These are phyloP conservation scores for Buddleja alternifolia DNA, from an alignment of 257 asterid species.

Conservation along the genomic window DNA sequence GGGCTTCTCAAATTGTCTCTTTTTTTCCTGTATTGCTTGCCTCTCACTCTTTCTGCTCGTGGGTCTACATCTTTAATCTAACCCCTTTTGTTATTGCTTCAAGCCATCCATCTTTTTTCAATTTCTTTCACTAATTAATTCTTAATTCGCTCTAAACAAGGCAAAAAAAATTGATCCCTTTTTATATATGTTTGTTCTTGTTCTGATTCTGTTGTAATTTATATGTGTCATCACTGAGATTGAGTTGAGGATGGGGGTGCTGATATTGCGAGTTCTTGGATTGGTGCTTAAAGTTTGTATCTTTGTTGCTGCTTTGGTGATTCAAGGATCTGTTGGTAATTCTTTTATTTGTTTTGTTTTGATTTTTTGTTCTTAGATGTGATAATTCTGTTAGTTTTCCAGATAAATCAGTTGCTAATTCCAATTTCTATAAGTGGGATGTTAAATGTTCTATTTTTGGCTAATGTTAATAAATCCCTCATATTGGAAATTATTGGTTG, in stretches of 20 bases:
- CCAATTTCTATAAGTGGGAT: slow-evolving; percentile 13
- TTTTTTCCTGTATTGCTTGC: slow-evolving; percentile 54
- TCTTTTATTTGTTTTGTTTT: slow-evolving; percentile 27
- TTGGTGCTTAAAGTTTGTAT: slow-evolving; percentile 51
- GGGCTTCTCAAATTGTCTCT: slow-evolving; percentile 35
- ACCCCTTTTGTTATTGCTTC: slow-evolving; percentile 53
- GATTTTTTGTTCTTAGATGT: slow-evolving; percentile 23
- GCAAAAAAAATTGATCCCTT: slow-evolving; percentile 24
- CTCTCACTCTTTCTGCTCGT: slow-evolving; percentile 64
- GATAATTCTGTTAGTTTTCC: slow-evolving; percentile 8
- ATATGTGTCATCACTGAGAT: slow-evolving; percentile 23
- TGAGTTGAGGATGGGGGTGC: slow-evolving; percentile 54
- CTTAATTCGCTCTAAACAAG: slow-evolving; percentile 12
- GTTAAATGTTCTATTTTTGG: slow-evolving; percentile 18
- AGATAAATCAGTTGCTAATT: slow-evolving; percentile 3
- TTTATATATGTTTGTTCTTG: slow-evolving; percentile 30
- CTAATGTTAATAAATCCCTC: too few species aligned
- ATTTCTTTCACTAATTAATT: slow-evolving; percentile 26
- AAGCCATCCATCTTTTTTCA: slow-evolving; percentile 41
- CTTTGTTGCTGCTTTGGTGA: slow-evolving; percentile 51
- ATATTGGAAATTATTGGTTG: too few species aligned
- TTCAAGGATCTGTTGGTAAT: slow-evolving; percentile 77
- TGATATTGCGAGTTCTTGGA: slow-evolving; percentile 50
- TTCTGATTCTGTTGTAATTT: slow-evolving; percentile 29
- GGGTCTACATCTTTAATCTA: slow-evolving; percentile 62